Evolutionary conservation across 768 basidiomycete species (phyloP).

Genomic region (Rhodotorula babjevae): DNA sequence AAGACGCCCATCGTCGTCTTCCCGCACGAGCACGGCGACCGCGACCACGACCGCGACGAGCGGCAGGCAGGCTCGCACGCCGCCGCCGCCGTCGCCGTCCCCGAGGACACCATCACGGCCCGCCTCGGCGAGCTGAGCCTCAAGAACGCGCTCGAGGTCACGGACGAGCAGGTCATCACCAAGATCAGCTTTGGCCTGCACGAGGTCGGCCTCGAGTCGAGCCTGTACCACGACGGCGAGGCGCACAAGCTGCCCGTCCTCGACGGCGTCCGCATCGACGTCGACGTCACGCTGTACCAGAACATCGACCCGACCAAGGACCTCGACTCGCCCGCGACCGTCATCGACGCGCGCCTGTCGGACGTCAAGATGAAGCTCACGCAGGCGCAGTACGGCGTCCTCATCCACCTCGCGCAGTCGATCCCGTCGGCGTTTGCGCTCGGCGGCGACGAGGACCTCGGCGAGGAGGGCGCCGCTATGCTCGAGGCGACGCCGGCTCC

Average conservation of each 20-base stretch:
- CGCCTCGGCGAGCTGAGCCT: constrained; percentile 84
- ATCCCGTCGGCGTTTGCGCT: constrained; percentile 63
- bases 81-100: no score
- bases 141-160: constrained; percentile 59
- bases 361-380: constrained; percentile 80
- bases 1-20: constrained; percentile 88
- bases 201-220: constrained; percentile 78
- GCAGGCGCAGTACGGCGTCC: constrained; percentile 70
- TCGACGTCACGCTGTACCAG: constrained; percentile 63
- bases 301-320: constrained; percentile 57
- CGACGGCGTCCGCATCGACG: constrained; percentile 74
- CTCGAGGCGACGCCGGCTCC: constrained; percentile 16
- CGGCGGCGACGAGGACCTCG: constrained; percentile 49
- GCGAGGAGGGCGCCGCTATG: constrained; percentile 42
- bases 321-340: constrained; percentile 62
- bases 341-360: constrained; percentile 71
- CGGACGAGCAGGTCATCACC: constrained; percentile 54
- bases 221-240: constrained; percentile 54
- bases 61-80: no score
- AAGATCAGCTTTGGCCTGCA: constrained; percentile 68
- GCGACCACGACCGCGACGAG: constrained; percentile 45
- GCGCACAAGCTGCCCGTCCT: constrained; percentile 72
- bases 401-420: constrained; percentile 63
- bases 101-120: constrained; percentile 65
- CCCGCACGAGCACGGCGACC: constrained; percentile 55